Percentiles rank a stretch among this genome's conserved stretches.
These are phyloP conservation scores for Colletotrichum sojae DNA, from an alignment of 2,329 filamentous ascomycete species.

Conservation along the genomic window DNA sequence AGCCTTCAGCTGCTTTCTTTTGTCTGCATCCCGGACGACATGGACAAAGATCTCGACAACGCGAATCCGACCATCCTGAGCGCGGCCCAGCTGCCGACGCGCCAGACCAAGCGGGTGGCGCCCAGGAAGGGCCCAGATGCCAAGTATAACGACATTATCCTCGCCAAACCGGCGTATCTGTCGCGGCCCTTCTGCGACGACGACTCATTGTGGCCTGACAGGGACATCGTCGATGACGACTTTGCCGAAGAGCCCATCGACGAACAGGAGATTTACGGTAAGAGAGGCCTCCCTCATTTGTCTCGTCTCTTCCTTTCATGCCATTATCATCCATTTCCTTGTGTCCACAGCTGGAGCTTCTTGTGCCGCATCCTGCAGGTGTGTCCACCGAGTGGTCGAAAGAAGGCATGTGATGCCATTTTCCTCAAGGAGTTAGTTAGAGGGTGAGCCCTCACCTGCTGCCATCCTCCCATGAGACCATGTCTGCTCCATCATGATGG, in stretches of 20 bases:
- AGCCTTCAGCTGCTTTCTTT: background rate
- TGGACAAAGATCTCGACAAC: conserved; percentile 72
- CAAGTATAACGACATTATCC: conserved; percentile 62
- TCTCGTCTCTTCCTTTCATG: background rate
- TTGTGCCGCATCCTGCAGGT: background rate
- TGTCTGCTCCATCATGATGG: conserved; percentile 1
- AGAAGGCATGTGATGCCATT: background rate
- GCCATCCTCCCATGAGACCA: background rate
- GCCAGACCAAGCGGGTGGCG: conserved; percentile 67
- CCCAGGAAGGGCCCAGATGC: conserved; percentile 63
- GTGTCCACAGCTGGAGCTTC: background rate
- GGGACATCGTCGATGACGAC: conserved; percentile 66
- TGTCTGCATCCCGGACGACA: conserved; percentile 42
- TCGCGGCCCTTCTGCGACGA: conserved; percentile 56
- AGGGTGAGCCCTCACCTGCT: conserved; percentile 14
- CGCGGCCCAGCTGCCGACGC: conserved; percentile 88
- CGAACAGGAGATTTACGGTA: conserved; percentile 96
- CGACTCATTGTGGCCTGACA: conserved; percentile 53
- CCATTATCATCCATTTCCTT: background rate
- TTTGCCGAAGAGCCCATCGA: conserved; percentile 87
- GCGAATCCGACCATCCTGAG: conserved; percentile 95
- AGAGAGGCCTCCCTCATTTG: conserved; percentile 45
- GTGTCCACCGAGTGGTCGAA: background rate
- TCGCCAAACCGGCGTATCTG: conserved; percentile 61
- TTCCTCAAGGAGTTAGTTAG: background rate